These are phyloP conservation scores for Sphagnum fallax DNA, from an alignment of 228 moss, liverwort and hornwort genomes.

Conservation along the genomic window DNA sequence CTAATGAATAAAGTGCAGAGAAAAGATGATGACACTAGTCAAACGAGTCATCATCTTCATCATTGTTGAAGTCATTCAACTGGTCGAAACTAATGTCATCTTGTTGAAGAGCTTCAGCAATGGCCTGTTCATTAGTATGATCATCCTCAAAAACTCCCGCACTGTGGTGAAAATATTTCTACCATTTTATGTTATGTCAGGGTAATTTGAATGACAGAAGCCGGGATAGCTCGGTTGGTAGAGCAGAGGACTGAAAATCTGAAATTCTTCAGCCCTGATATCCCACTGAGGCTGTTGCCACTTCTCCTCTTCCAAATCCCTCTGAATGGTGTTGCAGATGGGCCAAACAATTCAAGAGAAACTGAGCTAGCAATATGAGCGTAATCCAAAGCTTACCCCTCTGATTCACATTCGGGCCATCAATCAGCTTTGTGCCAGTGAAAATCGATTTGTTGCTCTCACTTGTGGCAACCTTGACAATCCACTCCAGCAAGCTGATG, in stretches of 20 bases:
- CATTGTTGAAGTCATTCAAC: constrained; percentile 20
- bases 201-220: no score
- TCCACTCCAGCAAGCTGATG: constrained; percentile 37
- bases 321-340: constrained; percentile 45
- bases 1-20: no score
- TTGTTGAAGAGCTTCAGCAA: constrained; percentile 39
- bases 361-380: constrained; percentile 49
- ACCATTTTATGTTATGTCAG: no score
- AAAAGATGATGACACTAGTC: no score
- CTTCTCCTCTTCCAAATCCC: constrained; percentile 41
- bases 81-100: constrained; percentile 27
- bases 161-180: constrained; percentile 5
- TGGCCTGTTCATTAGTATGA: constrained; percentile 43
- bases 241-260: no score
- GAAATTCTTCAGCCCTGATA: constrained; percentile 34
- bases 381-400: constrained; percentile 58
- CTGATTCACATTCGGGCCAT: constrained; percentile 43
- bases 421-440: constrained; percentile 44
- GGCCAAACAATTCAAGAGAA: constrained; percentile 49
- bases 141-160: constrained; percentile 36
- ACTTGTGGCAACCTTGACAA: constrained; percentile 47
- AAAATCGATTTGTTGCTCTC: constrained; percentile 26
- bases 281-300: constrained; percentile 38
- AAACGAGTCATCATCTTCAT: constrained; percentile 19
- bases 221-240: no score